Percentiles rank a stretch among this genome's conserved stretches.
These are phyloP conservation scores for Austroboletus olivaceoglutinosus DNA, from an alignment of 1,284 basidiomycete species.

Conservation along the genomic window DNA sequence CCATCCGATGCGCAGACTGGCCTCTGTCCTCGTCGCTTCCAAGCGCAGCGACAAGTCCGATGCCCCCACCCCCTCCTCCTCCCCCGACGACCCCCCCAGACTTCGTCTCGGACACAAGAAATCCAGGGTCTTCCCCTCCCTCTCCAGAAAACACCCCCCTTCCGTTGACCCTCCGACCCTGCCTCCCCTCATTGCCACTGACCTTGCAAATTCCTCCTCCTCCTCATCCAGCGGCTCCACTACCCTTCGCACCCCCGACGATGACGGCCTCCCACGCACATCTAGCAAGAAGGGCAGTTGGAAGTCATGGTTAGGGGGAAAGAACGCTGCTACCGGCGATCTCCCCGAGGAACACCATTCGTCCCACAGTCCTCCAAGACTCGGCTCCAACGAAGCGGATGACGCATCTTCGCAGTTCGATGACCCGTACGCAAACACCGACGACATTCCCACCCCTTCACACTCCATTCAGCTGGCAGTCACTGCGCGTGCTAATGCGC, in stretches of 20 bases:
- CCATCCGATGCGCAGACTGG: conserved; percentile 49
- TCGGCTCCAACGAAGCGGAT: conserved; percentile 23
- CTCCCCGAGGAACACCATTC: conserved; percentile 21
- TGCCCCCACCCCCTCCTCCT: conserved; percentile 18
- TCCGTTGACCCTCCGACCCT: conserved; percentile 11
- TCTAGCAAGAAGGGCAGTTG: conserved; percentile 44
- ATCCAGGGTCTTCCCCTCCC: conserved; percentile 23
- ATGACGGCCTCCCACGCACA: conserved; percentile 47
- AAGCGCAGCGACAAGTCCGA: conserved; percentile 51
- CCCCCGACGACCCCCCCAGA: conserved; percentile 17
- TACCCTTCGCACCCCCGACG: conserved; percentile 59
- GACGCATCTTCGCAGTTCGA: conserved; percentile 25
- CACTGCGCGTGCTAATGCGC: conserved; percentile 34
- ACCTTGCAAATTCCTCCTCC: conserved; percentile 44
- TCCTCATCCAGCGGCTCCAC: conserved; percentile 61
- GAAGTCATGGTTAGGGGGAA: conserved; percentile 50
- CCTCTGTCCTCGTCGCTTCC: conserved; percentile 48
- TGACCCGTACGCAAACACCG: conserved; percentile 27
- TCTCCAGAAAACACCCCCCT: conserved; percentile 30
- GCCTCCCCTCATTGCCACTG: conserved; percentile 21
- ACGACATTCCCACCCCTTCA: conserved; percentile 1
- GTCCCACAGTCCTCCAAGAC: conserved; percentile 14
- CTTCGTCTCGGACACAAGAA: conserved; percentile 18
- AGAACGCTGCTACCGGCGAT: conserved; percentile 32
- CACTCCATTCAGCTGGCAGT: conserved; percentile 15